Evolutionary conservation across 2,329 filamentous ascomycete genomes (phyloP), one percentile per base, ranked within the genome.

Genomic region (Claviceps capensis): DNA sequence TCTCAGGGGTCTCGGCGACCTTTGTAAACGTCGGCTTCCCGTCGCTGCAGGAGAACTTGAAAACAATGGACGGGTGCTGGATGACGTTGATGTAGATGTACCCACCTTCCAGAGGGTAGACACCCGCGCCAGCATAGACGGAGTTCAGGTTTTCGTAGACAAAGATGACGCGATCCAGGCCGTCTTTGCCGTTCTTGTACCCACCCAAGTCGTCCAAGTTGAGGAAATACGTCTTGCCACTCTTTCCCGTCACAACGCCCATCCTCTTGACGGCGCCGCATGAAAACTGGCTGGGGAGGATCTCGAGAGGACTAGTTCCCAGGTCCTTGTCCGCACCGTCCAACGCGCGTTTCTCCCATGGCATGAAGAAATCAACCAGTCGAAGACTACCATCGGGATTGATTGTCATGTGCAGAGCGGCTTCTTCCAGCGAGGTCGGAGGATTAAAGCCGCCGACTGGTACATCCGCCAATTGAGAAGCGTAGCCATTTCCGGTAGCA

Each of bases 21-120:
- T 76, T 74, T 22, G 74, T 72, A 49, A 82, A 80, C 2, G 70
- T 69, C 0, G 77, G 73, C 9, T 73, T 68, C 3, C 76, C 77
- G 22, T 65, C 63, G 54, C 69, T 65, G 59, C 75, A 79, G 2
- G 72, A 71, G 59, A 81, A 81, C 56, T 79, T 76, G 68, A 79
- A 81, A 17, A 78, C 75, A 48, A 76, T 70, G 0, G 76, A 76
- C 14, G 72, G 69, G 57, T 74, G 75, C 57, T 74, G 70, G 50
- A 80, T 78, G 5, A 79, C 63, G 13, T 72, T 72, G 58, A 73
- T 71, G 59, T 74, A 75, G 41, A 75, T 65, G 54, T 73, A 75
- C 0, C 72, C 72, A 1, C 72, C 72, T 26, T 75, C 72, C 0
- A 74, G 58, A 0, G 72, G 72, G 54, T 74, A 75, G 1, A 73